These are phyloP conservation scores for Verticillium klebahnii DNA, from an alignment of 2,329 filamentous ascomycete species.

Conservation along the genomic window DNA sequence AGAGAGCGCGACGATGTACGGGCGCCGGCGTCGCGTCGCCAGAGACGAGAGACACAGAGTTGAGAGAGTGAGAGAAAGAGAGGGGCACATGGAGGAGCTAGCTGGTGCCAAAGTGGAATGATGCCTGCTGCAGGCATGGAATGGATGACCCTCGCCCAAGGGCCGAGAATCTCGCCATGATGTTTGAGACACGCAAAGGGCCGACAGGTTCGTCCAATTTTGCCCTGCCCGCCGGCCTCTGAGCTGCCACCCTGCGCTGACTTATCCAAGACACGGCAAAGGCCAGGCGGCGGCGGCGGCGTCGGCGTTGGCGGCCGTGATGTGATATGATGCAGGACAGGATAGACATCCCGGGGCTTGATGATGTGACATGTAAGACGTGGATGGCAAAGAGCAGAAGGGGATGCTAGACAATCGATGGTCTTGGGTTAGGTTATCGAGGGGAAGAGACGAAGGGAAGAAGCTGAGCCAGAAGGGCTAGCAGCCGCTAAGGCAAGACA, in stretches of 20 bases:
- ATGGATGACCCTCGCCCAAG: slow-evolving; percentile 1
- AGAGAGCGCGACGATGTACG: not conserved
- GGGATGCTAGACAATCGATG: not conserved
- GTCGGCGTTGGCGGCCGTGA: not conserved
- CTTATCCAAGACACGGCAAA: not conserved
- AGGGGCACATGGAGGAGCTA: not conserved
- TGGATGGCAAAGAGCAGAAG: not conserved
- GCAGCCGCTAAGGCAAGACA: not conserved
- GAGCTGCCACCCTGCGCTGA: not conserved
- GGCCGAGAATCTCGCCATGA: slow-evolving; percentile 5
- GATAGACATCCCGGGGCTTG: not conserved
- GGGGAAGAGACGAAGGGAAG: not conserved
- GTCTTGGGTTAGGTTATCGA: not conserved
- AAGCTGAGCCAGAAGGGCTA: not conserved
- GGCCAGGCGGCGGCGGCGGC: not conserved
- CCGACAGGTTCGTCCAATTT: slow-evolving; percentile 2
- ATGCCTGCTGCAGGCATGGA: not conserved
- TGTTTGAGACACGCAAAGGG: slow-evolving; percentile 5
- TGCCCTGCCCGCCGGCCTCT: not conserved
- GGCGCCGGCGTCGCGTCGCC: not conserved
- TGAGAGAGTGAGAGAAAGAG: not conserved
- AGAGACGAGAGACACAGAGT: no score
- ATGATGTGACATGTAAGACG: not conserved
- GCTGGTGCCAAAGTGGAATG: not conserved
- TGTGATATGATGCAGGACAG: not conserved